Percentiles rank a stretch among this genome's conserved stretches.
These are phyloP conservation scores for Lagenidium giganteum DNA, from an alignment of 352 stramenopile species.

Conservation along the genomic window DNA sequence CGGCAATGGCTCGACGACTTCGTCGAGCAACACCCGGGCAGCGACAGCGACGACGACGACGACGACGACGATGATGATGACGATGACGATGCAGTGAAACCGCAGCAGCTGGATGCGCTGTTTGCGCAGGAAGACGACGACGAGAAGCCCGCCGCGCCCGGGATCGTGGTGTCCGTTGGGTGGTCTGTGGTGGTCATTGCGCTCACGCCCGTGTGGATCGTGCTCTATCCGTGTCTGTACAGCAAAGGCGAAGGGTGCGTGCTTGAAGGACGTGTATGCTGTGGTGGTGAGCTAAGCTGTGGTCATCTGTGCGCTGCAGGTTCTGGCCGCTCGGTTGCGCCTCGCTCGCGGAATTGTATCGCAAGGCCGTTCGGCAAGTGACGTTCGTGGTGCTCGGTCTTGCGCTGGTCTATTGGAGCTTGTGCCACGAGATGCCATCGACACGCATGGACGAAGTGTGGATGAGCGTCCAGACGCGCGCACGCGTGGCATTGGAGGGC, in stretches of 20 bases:
- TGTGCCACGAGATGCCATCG: conserved; percentile 51
- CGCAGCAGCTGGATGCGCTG: not conserved
- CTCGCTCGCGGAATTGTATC: conserved; percentile 45
- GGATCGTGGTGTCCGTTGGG: conserved; percentile 43
- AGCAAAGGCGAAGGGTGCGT: conserved; percentile 46
- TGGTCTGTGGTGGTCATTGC: conserved; percentile 49
- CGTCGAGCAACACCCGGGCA: conserved; percentile 44
- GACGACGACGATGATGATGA: conserved; percentile 17
- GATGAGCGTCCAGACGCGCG: conserved; percentile 32
- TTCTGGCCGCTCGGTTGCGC: conserved; percentile 67
- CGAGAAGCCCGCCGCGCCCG: conserved; percentile 7
- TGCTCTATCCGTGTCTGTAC: conserved; percentile 47
- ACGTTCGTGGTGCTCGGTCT: conserved; percentile 37
- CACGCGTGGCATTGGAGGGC: conserved; percentile 28
- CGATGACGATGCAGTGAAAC: conserved; percentile 3
- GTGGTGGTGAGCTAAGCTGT: not conserved
- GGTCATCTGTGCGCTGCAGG: conserved; percentile 15
- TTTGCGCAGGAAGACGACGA: conserved; percentile 3
- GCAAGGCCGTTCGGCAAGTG: conserved; percentile 37
- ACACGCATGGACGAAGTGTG: too few species aligned
- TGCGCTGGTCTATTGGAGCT: conserved; percentile 47
- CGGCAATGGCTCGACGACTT: conserved; percentile 67
- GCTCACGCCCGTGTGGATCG: conserved; percentile 51
- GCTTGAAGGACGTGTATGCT: not conserved
- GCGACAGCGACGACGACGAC: conserved; percentile 31